Conservation (phyloP, 345 rosid genomes). For the Moricandia arvensis region DNA sequence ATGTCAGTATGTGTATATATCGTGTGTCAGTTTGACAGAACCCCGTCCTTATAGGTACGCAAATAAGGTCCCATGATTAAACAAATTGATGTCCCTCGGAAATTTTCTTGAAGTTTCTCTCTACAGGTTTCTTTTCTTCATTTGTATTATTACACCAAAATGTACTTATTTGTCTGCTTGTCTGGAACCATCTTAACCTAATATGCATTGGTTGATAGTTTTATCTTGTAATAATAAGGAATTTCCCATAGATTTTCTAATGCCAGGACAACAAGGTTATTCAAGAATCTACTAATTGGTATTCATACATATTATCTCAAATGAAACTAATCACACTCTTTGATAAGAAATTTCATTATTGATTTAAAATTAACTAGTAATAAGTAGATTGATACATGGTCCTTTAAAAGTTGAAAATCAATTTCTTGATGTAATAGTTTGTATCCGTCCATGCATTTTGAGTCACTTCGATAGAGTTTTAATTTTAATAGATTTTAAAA, state of each 20-base stretch:
- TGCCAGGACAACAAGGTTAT: neutral
- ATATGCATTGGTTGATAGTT: neutral
- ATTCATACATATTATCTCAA: neutral
- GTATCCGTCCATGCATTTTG: no score
- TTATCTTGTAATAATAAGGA: neutral
- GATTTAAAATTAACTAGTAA: neutral
- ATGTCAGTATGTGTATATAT: neutral
- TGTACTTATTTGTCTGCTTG: constrained; percentile 1
- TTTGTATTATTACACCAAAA: neutral
- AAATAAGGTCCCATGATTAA: constrained; percentile 5
- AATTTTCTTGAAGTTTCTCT: neutral
- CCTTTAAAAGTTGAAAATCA: neutral
- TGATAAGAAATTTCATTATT: neutral
- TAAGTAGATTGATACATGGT: neutral
- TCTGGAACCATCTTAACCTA: neutral
- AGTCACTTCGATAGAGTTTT: neutral
- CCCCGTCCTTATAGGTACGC: neutral
- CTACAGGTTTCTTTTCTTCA: neutral
- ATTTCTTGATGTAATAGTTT: no score
- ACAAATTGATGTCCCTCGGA: neutral
- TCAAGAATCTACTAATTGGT: neutral
- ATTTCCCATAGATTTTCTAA: neutral
- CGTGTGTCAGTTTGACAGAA: neutral
- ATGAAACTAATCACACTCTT: neutral
- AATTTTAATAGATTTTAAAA: neutral